Base-by-base conservation (phyloP, 306 rosid genomes). In the Pachyrhizus erosus region DNA sequence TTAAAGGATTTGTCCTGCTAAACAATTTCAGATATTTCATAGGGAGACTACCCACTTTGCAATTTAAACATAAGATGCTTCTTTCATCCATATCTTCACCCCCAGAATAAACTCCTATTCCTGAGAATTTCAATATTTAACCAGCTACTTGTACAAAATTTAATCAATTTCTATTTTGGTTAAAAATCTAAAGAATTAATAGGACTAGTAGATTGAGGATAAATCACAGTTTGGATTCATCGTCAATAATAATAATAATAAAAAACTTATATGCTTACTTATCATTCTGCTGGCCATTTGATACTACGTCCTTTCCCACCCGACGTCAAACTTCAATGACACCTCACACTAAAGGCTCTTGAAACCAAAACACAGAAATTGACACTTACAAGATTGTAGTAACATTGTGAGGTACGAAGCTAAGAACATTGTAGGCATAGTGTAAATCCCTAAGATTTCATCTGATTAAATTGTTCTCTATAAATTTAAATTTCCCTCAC, bases 261-360 rank as follows among this genome's bases (percentile, higher is more conserved):
- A 57, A 75, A 42, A n/a, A n/a, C n/a, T n/a, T 45, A 74, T 13
- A 54, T 68, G 26, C 20, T 9, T 11, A 23, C 26, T 29, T 7
- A 48, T 18, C 55, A 31, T 67, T 45, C 18, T 23, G 88, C 85
- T 85, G 79, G 85, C 80, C 81, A 37, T 33, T 39, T 58, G 76
- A 51, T 62, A 62, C 43, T 37, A 70, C 61, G 9, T 20, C n/a
- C 31, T 8, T 46, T 40, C 20, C 24, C 21, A 58, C n/a, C 20
- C n/a, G 51, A 24, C 3, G 61, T 13, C 69, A 81, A 54, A 52
- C 48, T 34, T 23, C 7, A 43, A 18, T 26, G 29, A 27, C 18
- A 39, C 18, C 55, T 39, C 21, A 62, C 12, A 49, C 60, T n/a
- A 68, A 37, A 40, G 70, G n/a, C 43, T 23, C 15, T 34, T 14